Evolutionary conservation across 768 basidiomycete species (phyloP).

Genomic region (Strobilomyces echinocephalus): DNA sequence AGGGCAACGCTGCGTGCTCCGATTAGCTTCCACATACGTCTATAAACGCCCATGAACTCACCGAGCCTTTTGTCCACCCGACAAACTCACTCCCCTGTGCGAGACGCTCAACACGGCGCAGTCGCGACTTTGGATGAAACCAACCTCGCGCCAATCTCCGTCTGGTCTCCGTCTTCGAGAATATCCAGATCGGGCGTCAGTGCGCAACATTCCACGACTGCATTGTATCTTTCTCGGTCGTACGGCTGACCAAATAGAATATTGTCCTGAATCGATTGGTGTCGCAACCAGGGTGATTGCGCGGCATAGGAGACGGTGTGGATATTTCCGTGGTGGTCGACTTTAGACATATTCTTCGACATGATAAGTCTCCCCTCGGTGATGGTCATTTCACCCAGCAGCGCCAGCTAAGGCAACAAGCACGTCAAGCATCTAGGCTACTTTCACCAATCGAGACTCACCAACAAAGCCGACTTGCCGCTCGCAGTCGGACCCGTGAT

Average conservation of each 20-base stretch:
- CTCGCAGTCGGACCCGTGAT: constrained; percentile 46
- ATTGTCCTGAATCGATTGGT: constrained; percentile 74
- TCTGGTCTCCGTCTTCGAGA: constrained; percentile 80
- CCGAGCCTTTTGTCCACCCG: constrained; percentile 82
- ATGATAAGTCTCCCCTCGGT: constrained; percentile 35
- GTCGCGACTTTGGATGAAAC: background rate
- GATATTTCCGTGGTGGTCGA: constrained; percentile 59
- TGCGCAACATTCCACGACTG: constrained; percentile 81
- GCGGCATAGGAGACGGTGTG: constrained; percentile 68
- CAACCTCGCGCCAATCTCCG: constrained; percentile 74
- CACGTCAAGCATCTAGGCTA: background rate
- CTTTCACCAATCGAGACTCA: constrained; percentile 11
- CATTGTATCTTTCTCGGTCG: constrained; percentile 69
- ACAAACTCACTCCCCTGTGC: constrained; percentile 63
- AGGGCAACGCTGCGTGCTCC: constrained; percentile 58
- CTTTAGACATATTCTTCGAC: constrained; percentile 44
- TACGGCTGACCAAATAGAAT: constrained; percentile 71
- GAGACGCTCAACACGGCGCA: background rate
- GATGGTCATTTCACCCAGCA: constrained; percentile 39
- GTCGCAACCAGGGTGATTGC: constrained; percentile 66
- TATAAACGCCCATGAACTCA: constrained; percentile 23
- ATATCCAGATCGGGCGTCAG: constrained; percentile 75
- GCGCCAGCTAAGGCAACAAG: constrained; percentile 24
- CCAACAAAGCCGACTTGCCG: constrained; percentile 47
- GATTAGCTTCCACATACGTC: constrained; percentile 2